phyloP scores from a whole-genome alignment of 805 yeast species.

The Wickerhamomyces rabaulensis region DNA sequence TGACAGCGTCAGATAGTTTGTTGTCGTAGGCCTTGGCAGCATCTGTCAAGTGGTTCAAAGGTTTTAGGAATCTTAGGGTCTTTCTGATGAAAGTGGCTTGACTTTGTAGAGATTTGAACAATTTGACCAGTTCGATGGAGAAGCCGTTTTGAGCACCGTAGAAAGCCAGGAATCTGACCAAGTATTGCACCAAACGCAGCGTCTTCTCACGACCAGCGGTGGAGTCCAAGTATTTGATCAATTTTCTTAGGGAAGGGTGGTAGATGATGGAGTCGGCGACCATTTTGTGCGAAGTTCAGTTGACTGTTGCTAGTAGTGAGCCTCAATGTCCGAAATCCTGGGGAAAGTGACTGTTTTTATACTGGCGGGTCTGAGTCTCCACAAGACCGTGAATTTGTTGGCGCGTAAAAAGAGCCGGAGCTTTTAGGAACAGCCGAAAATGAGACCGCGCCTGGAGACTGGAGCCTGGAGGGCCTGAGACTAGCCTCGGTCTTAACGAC shows the following conservation, averaged over 20 bases:
- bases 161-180: conserved; percentile 66
- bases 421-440: background rate
- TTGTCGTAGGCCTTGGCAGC: conserved; percentile 65
- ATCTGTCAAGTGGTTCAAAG: conserved; percentile 64
- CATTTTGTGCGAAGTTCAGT: conserved; percentile 31
- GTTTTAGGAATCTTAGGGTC: conserved; percentile 79
- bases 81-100: conserved; percentile 73
- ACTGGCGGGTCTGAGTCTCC: background rate
- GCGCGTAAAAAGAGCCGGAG: background rate
- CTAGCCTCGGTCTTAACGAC: no score
- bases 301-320: background rate
- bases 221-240: conserved; percentile 59
- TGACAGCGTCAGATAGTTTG: conserved; percentile 58
- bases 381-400: background rate
- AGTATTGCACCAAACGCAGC: conserved; percentile 74
- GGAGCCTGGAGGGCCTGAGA: no score
- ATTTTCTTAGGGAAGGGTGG: conserved; percentile 65
- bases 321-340: background rate
- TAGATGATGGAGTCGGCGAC: conserved; percentile 63
- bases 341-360: background rate
- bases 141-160: conserved; percentile 55
- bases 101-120: conserved; percentile 51
- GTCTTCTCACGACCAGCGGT: conserved; percentile 78
- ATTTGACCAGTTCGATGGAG: conserved; percentile 38
- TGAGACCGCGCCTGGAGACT: no score